These are phyloP conservation scores for Rosa hybrid DNA, from an alignment of 331 rosid genomes.

Conservation along the genomic window DNA sequence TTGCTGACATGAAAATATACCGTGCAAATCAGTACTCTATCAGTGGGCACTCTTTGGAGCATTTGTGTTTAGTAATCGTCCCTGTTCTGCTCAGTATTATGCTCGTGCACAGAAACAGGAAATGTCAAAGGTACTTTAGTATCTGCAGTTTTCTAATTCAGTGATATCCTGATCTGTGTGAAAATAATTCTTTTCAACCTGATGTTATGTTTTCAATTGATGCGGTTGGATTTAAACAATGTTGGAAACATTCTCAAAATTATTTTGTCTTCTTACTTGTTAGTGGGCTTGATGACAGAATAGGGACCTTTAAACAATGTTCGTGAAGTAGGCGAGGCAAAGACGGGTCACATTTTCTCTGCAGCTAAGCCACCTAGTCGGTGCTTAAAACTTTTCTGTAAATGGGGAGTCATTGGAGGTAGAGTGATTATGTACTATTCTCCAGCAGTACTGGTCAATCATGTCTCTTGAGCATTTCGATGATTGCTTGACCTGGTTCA, in stretches of 20 bases:
- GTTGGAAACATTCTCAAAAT: neutral
- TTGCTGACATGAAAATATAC: conserved; percentile 56
- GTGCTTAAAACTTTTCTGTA: neutral
- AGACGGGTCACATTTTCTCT: conserved; percentile 5
- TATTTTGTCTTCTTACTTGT: conserved; percentile 11
- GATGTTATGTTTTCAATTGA: neutral
- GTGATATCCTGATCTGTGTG: neutral
- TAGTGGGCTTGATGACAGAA: conserved; percentile 44
- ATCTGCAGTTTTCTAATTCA: neutral
- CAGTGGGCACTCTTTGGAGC: conserved; percentile 67
- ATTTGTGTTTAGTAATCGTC: conserved; percentile 51
- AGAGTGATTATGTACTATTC: neutral
- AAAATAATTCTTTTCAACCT: neutral
- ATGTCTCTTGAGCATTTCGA: neutral
- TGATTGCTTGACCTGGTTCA: neutral
- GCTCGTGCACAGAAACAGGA: conserved; percentile 52
- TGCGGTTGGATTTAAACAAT: neutral
- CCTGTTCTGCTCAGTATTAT: conserved; percentile 54
- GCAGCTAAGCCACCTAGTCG: neutral
- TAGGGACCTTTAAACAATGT: conserved; percentile 48
- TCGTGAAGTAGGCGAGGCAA: conserved; percentile 29
- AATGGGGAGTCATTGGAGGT: neutral
- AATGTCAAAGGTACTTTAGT: conserved; percentile 43
- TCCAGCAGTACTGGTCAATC: neutral
- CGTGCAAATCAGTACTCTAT: conserved; percentile 42